Evolutionary conservation across 2,329 filamentous ascomycete genomes (phyloP).

Genomic region (Colletotrichum phormii): DNA sequence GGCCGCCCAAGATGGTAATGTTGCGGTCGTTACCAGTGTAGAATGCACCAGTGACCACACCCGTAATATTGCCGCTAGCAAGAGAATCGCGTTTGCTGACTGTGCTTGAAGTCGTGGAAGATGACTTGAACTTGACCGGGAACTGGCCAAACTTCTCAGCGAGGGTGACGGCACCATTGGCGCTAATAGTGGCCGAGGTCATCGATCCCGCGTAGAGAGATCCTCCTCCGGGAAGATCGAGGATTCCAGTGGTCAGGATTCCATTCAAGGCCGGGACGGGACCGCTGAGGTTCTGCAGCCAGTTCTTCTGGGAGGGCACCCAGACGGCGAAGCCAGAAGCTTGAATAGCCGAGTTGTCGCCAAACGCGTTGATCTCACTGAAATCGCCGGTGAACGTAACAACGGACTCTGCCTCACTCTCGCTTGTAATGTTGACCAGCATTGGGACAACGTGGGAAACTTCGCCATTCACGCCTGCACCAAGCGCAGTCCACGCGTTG

Average conservation of each 20-base stretch:
- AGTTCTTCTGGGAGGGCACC: constrained; percentile 87
- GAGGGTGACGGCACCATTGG: constrained; percentile 79
- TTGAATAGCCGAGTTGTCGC: constrained; percentile 67
- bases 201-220: constrained; percentile 88
- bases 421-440: constrained; percentile 79
- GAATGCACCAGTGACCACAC: constrained; percentile 83
- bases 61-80: constrained; percentile 60
- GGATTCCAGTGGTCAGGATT: constrained; percentile 74
- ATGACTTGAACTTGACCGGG: constrained; percentile 65
- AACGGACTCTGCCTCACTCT: constrained; percentile 74
- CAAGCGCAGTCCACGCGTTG: constrained; percentile 81
- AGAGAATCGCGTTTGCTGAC: constrained; percentile 60
- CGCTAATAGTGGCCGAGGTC: constrained; percentile 77
- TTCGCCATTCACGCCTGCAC: constrained; percentile 85
- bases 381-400: constrained; percentile 87
- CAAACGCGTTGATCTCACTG: constrained; percentile 76
- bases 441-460: constrained; percentile 82
- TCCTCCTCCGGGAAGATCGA: constrained; percentile 71
- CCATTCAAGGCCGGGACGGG: constrained; percentile 77
- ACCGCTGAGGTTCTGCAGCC: constrained; percentile 83
- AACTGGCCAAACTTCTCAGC: constrained; percentile 64
- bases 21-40: constrained; percentile 78
- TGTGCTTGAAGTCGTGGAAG: constrained; percentile 47
- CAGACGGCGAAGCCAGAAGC: constrained; percentile 88
- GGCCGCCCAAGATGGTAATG: constrained; percentile 88